Evolutionary conservation across 805 yeast species (phyloP).

Genomic region (Wickerhamiella kurtzmanii): DNA sequence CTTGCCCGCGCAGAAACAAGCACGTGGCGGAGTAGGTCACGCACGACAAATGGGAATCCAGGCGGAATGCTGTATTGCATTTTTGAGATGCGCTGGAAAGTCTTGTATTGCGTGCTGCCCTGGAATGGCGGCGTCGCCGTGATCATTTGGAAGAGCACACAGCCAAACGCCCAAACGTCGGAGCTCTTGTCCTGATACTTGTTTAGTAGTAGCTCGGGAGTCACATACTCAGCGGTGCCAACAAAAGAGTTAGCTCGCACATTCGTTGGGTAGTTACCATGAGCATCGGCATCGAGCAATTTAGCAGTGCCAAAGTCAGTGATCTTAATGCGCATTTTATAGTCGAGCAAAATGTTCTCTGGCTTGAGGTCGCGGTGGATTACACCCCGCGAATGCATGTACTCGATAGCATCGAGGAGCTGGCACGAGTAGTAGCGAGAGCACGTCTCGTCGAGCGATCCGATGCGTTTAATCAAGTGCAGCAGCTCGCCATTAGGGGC

Average conservation of each 20-base stretch:
- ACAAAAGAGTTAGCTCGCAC: constrained; percentile 56
- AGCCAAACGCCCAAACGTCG: constrained; percentile 91
- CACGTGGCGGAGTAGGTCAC: constrained; percentile 53
- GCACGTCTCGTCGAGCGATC: constrained; percentile 62
- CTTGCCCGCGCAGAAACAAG: constrained; percentile 60
- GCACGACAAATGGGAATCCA: constrained; percentile 47
- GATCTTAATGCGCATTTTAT: constrained; percentile 75
- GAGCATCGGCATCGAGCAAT: constrained; percentile 33
- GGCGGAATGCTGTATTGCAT: constrained; percentile 61
- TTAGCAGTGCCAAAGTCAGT: constrained; percentile 99
- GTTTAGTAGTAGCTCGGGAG: constrained; percentile 72
- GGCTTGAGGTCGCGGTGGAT: constrained; percentile 93
- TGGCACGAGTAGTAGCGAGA: constrained; percentile 74
- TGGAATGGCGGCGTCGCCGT: constrained; percentile 83
- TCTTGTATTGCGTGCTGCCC: constrained; percentile 70
- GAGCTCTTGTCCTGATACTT: constrained; percentile 74
- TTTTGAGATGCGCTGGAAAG: constrained; percentile 76
- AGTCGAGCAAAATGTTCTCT: constrained; percentile 74
- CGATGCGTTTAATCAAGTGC: constrained; percentile 47
- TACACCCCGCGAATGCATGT: constrained; percentile 79
- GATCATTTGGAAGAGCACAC: constrained; percentile 70
- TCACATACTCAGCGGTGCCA: constrained; percentile 94
- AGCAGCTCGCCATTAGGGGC: constrained; percentile 93
- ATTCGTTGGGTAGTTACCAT: constrained; percentile 25
- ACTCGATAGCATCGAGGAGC: constrained; percentile 77